A percentile compares a stretch with the other conserved stretches of the same genome.
These are phyloP conservation scores for Scutellaria galericulata DNA, from an alignment of 257 asterid genomes.

Conservation along the genomic window DNA sequence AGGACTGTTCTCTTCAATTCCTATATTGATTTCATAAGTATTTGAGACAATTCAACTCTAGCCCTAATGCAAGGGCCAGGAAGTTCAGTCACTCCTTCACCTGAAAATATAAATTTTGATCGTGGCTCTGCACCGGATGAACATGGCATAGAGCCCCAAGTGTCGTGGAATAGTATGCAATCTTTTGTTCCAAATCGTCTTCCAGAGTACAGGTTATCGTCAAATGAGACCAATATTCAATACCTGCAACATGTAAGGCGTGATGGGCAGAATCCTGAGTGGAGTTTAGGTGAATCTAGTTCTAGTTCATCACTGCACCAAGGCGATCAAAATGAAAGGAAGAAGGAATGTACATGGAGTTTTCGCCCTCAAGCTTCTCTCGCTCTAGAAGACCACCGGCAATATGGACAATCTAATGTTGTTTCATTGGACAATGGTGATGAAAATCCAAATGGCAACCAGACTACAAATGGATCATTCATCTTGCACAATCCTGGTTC, in stretches of 20 bases:
- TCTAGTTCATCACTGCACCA: constrained; percentile 52
- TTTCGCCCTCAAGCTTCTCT: constrained; percentile 41
- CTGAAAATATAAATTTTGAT: constrained; percentile 67
- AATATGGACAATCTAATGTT: constrained; percentile 38
- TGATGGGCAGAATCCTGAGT: constrained; percentile 52
- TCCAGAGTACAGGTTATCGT: constrained; percentile 42
- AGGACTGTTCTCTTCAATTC: constrained; percentile 33
- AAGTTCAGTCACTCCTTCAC: constrained; percentile 65
- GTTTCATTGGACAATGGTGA: constrained; percentile 44
- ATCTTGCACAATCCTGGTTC: constrained; percentile 44
- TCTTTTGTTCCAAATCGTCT: constrained; percentile 37
- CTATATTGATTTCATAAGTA: constrained; percentile 8
- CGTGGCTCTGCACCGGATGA: constrained; percentile 64
- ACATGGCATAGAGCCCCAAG: constrained; percentile 61
- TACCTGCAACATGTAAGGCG: constrained; percentile 52
- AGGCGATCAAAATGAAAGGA: constrained; percentile 52
- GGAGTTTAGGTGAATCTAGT: constrained; percentile 79
- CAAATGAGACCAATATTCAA: constrained; percentile 45
- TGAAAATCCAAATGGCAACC: constrained; percentile 41
- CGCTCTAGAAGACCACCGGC: constrained; percentile 41
- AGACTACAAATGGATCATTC: constrained; percentile 35
- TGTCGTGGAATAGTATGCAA: constrained; percentile 61
- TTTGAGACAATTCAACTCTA: constrained; percentile 32
- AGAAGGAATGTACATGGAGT: constrained; percentile 54
- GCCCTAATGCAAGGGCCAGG: constrained; percentile 89